These are phyloP conservation scores for Phytophthora syringae DNA, from an alignment of 352 stramenopile species.

Conservation along the genomic window DNA sequence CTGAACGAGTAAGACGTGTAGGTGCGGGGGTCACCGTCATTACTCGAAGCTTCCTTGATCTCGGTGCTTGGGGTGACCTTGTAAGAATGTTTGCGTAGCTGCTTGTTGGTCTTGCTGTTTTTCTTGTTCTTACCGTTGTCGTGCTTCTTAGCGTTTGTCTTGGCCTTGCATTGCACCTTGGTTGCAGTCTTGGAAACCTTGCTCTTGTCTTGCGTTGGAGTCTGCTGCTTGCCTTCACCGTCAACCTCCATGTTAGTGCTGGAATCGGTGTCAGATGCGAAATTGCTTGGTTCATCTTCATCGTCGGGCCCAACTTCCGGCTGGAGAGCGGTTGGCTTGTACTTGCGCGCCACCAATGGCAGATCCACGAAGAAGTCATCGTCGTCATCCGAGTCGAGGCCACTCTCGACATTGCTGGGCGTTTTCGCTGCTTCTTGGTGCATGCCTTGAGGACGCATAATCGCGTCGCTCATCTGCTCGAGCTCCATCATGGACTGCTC, in stretches of 20 bases:
- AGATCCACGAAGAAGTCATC: slow-evolving; percentile 23
- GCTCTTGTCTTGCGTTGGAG: not conserved
- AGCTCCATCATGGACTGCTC: slow-evolving; percentile 63
- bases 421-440: slow-evolving; percentile 2
- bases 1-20: slow-evolving; percentile 60
- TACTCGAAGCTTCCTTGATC: slow-evolving; percentile 1
- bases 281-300: not conserved
- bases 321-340: slow-evolving; percentile 2
- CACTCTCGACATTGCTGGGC: slow-evolving; percentile 5
- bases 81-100: slow-evolving; percentile 1
- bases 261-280: not conserved
- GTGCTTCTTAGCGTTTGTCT: no score
- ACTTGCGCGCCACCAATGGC: slow-evolving; percentile 9
- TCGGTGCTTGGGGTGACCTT: slow-evolving; percentile 2
- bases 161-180: not conserved
- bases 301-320: no score
- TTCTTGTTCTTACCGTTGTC: not conserved
- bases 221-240: slow-evolving; percentile 4
- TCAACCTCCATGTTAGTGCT: slow-evolving; percentile 24
- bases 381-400: not conserved
- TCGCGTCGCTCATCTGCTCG: slow-evolving; percentile 45
- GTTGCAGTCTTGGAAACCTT: not conserved
- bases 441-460: slow-evolving; percentile 23
- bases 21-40: not conserved
- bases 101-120: not conserved